Evolutionary conservation across 805 yeast species (phyloP).

Genomic region (Ogataea nonfermentans): DNA sequence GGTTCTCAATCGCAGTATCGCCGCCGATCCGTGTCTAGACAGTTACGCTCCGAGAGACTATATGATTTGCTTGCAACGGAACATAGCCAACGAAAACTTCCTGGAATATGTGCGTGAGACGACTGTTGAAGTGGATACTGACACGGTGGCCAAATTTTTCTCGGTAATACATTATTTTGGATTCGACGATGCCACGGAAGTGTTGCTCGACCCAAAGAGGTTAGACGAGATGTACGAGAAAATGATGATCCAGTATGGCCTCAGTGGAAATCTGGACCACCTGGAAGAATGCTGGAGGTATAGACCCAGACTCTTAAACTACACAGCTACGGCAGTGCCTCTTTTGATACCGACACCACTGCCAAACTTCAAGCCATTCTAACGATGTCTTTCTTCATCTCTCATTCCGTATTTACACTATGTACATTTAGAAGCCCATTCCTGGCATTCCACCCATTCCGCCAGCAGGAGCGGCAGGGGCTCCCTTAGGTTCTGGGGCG

Average conservation of each 20-base stretch:
- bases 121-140: neutral
- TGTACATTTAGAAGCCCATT: slow-evolving; percentile 29
- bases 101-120: no score
- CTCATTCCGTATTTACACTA: slow-evolving; percentile 11
- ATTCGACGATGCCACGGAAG: neutral
- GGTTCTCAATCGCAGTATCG: neutral
- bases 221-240: neutral
- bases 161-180: slow-evolving; percentile 1
- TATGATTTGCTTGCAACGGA: neutral
- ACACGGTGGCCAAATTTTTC: slow-evolving; percentile 1
- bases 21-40: neutral
- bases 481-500: slow-evolving; percentile 77
- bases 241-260: neutral
- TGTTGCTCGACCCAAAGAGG: neutral
- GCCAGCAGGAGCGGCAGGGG: slow-evolving; percentile 55
- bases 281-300: neutral
- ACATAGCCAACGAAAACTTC: neutral
- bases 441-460: slow-evolving; percentile 49
- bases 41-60: neutral
- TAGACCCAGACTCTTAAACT: no score
- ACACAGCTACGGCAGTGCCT: no score
- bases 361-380: no score
- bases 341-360: no score
- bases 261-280: neutral
- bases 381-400: neutral